Evolutionary conservation across 192 early-diverging fungal species (phyloP).

Genomic region (Funneliformis geosporum): DNA sequence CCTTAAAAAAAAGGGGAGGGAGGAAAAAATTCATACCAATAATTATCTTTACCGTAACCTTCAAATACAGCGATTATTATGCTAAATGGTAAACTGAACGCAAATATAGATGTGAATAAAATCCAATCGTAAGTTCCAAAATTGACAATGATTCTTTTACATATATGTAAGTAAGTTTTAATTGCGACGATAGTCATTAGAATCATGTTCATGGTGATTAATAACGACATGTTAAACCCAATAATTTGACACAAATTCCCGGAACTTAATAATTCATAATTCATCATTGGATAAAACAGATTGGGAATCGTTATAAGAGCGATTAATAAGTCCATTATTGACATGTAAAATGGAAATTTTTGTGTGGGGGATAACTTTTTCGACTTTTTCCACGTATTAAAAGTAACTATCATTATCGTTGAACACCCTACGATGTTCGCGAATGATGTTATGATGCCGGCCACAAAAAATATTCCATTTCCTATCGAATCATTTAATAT

Average conservation of each 20-base stretch:
- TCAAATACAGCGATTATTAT: too few species aligned
- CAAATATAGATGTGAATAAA: too few species aligned
- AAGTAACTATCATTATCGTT: constrained; percentile 17
- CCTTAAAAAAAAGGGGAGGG: too few species aligned
- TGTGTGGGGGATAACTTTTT: constrained; percentile 16
- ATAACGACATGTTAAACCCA: neutral
- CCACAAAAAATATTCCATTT: constrained; percentile 4
- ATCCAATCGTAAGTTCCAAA: too few species aligned
- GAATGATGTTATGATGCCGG: constrained; percentile 16
- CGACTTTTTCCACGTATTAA: neutral
- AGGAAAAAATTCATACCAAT: too few species aligned
- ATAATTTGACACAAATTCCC: constrained; percentile 1
- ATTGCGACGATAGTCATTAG: too few species aligned
- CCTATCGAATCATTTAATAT: neutral
- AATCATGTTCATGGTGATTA: too few species aligned
- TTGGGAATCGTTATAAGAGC: constrained; percentile 17
- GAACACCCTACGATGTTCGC: constrained; percentile 4
- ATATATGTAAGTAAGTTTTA: too few species aligned
- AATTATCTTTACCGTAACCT: too few species aligned
- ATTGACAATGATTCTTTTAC: too few species aligned
- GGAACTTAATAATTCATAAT: constrained; percentile 17
- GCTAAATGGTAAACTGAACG: too few species aligned
- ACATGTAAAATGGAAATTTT: constrained; percentile 29
- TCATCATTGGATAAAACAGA: constrained; percentile 20
- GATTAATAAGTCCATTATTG: constrained; percentile 11